Evolutionary conservation across 2,329 filamentous ascomycete genomes (phyloP).

Genomic region (Diaporthe vaccinii): DNA sequence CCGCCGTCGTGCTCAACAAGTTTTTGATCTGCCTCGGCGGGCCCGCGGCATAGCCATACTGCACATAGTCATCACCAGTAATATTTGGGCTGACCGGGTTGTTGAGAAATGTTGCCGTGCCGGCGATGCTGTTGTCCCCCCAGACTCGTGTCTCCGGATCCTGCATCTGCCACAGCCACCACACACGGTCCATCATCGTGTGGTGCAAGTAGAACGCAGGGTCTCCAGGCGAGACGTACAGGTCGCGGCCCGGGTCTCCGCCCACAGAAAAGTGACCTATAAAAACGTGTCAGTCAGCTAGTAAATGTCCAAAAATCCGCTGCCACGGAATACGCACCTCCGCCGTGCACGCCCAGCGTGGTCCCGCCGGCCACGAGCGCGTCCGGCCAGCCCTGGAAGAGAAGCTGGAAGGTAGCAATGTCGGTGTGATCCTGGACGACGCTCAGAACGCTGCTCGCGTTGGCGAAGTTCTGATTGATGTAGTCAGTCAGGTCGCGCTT

Average conservation of each 20-base stretch:
- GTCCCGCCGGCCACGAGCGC: background rate
- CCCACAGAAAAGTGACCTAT: background rate
- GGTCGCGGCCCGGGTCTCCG: conserved; percentile 1
- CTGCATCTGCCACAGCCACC: conserved; percentile 54
- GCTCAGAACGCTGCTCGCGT: conserved; percentile 1
- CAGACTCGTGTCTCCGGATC: conserved; percentile 51
- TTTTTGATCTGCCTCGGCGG: conserved; percentile 29
- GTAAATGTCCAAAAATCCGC: background rate
- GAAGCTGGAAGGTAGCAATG: conserved; percentile 52
- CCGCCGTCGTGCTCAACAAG: conserved; percentile 37
- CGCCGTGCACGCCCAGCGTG: conserved; percentile 4
- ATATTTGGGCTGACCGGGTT: conserved; percentile 45
- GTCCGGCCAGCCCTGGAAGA: conserved; percentile 45
- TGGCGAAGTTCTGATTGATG: conserved; percentile 30
- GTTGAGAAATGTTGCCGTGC: conserved; percentile 35
- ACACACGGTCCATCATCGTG: conserved; percentile 46
- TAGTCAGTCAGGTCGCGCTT: conserved; percentile 50
- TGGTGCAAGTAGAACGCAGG: conserved; percentile 14
- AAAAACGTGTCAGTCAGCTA: background rate
- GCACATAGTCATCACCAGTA: conserved; percentile 24
- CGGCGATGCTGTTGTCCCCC: conserved; percentile 37
- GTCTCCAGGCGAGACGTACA: conserved; percentile 4
- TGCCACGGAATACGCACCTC: background rate
- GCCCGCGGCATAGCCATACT: conserved; percentile 13
- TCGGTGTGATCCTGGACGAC: conserved; percentile 15